Conservation (phyloP, 208 protist genomes). For the Strigomonas oncopelti region DNA sequence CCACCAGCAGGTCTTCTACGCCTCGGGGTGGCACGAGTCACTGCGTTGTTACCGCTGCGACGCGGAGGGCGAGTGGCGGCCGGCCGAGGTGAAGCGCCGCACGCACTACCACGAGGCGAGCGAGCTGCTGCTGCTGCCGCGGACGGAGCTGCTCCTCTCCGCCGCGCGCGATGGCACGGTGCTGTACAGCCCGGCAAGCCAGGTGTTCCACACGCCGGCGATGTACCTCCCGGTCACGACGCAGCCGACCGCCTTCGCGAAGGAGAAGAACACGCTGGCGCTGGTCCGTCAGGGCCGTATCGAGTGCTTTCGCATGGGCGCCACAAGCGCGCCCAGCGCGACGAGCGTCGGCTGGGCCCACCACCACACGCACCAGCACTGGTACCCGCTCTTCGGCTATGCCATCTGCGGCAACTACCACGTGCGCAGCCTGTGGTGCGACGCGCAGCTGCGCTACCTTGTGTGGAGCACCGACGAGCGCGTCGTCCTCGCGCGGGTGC, state of each 20-base stretch:
- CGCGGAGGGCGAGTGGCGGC: constrained; percentile 57
- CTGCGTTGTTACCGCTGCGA: constrained; percentile 51
- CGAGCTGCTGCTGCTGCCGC: constrained; percentile 47
- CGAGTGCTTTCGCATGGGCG: constrained; percentile 65
- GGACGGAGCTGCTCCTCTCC: constrained; percentile 70
- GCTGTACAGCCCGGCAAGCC: constrained; percentile 49
- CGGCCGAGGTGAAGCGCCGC: constrained; percentile 86
- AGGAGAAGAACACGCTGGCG: constrained; percentile 52
- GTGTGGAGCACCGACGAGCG: constrained; percentile 82
- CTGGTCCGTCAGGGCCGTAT: constrained; percentile 67
- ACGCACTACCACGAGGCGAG: constrained; percentile 87
- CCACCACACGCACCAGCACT: constrained; percentile 29
- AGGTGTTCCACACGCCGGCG: constrained; percentile 65
- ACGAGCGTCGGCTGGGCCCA: neutral
- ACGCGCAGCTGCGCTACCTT: constrained; percentile 55
- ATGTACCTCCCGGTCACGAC: constrained; percentile 68
- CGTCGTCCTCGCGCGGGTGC: constrained; percentile 45
- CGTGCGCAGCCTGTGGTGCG: constrained; percentile 66
- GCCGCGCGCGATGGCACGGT: constrained; percentile 77
- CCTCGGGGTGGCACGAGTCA: constrained; percentile 86
- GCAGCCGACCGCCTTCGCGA: constrained; percentile 69
- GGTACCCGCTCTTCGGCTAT: constrained; percentile 71
- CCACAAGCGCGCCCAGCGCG: neutral
- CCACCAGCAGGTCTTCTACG: constrained; percentile 51
- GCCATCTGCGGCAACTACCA: constrained; percentile 65